Conservation (phyloP, 805 yeast genomes). For the Saccharomycopsis microspora region DNA sequence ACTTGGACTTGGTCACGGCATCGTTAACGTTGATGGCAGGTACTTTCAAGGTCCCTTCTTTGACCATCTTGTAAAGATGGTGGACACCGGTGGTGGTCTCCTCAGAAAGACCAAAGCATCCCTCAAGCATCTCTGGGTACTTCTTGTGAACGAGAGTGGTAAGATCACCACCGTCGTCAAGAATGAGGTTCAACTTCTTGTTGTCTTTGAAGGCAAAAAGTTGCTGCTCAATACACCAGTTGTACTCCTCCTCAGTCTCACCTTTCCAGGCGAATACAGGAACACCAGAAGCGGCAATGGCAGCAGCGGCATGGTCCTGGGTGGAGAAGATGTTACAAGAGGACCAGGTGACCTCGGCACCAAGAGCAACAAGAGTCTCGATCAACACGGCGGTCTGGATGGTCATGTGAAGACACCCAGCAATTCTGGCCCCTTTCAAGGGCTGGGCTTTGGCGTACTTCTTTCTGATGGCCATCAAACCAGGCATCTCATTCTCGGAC, state of each 20-base stretch:
- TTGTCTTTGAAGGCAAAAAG: constrained; percentile 94
- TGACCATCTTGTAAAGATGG: constrained; percentile 94
- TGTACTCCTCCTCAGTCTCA: constrained; percentile 98
- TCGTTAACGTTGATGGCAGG: constrained; percentile 99
- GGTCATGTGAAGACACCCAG: constrained; percentile 99
- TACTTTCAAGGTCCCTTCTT: constrained; percentile 80
- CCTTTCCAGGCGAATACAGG: constrained; percentile 99
- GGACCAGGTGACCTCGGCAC: constrained; percentile 99
- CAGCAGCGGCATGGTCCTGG: constrained; percentile 99
- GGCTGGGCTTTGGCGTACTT: constrained; percentile 90
- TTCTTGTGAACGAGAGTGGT: constrained; percentile 94
- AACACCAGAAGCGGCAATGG: constrained; percentile 98
- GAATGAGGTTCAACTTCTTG: constrained; percentile 89
- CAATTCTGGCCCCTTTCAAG: constrained; percentile 95
- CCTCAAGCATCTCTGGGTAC: constrained; percentile 94
- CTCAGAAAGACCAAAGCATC: constrained; percentile 92
- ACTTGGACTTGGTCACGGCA: constrained; percentile 97
- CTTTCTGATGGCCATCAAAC: constrained; percentile 94
- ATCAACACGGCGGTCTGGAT: constrained; percentile 98
- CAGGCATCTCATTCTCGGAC: constrained; percentile 99
- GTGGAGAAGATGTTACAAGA: constrained; percentile 99
- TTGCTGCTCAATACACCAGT: constrained; percentile 99
- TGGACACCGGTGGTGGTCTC: constrained; percentile 99
- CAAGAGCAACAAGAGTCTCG: constrained; percentile 92
- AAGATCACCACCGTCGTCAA: constrained; percentile 99